Conservation (phyloP, 208 protist species). For the Phytomonas francai region DNA sequence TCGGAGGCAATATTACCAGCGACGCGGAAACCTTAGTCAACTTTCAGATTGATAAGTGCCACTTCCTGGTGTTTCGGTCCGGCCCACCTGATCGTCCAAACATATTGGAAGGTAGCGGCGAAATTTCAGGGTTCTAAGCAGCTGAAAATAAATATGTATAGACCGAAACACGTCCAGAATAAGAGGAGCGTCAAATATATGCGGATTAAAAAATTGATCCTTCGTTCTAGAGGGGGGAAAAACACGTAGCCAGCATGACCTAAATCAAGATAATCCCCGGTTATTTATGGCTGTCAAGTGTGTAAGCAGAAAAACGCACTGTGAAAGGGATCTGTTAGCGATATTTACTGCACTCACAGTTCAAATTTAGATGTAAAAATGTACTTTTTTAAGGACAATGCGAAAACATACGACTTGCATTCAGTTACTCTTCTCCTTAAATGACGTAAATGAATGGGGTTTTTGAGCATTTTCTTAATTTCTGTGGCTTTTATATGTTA, state of each 20-base stretch:
- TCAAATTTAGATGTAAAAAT: not conserved
- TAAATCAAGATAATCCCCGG: not conserved
- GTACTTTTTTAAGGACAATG: not conserved
- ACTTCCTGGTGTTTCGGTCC: constrained; percentile 67
- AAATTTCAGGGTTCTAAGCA: not conserved
- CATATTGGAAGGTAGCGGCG: not conserved
- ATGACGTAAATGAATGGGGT: not conserved
- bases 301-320: not conserved
- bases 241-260: not conserved
- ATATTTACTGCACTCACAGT: not conserved
- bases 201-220: not conserved
- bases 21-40: constrained; percentile 79
- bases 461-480: not conserved
- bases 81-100: constrained; percentile 67
- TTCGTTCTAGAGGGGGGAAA: not conserved
- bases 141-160: constrained; percentile 7
- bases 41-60: constrained; percentile 69
- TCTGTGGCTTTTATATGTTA: not conserved
- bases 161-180: not conserved
- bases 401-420: not conserved
- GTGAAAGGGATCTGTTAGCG: not conserved
- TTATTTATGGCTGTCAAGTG: not conserved
- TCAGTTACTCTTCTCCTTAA: not conserved
- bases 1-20: constrained; percentile 82
- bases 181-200: not conserved